Percentiles rank a stretch among this genome's conserved stretches.
Evolutionary conservation across 345 rosid species (phyloP).

Genomic region (Melastoma malabathricum): DNA sequence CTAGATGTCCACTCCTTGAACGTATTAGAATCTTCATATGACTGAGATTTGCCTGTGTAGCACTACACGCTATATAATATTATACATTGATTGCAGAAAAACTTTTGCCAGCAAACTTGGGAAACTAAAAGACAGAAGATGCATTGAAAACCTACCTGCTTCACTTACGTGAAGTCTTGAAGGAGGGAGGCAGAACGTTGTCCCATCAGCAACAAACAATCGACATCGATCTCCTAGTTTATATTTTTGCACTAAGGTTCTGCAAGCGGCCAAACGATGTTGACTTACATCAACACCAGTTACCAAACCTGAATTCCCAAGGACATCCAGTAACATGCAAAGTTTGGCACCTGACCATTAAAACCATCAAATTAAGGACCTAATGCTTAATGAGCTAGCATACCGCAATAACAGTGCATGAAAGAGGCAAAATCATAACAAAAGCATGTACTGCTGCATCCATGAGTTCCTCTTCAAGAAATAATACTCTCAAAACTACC

Average conservation of each 20-base stretch:
- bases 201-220: constrained; percentile 82
- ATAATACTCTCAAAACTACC: too few relatives aligned
- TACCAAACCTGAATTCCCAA: constrained; percentile 63
- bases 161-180: constrained; percentile 12
- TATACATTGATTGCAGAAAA: constrained; percentile 5
- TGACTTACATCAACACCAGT: constrained; percentile 89
- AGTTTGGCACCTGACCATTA: constrained; percentile 78
- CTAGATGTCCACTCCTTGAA: constrained; percentile 66
- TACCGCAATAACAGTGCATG: too few relatives aligned
- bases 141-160: constrained; percentile 24
- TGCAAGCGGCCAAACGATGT: constrained; percentile 83
- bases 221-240: constrained; percentile 52
- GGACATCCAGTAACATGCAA: constrained; percentile 68
- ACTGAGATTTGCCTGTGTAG: constrained; percentile 36
- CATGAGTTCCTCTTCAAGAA: too few relatives aligned
- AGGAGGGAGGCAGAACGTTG: constrained; percentile 54
- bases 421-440: too few relatives aligned
- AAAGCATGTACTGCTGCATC: too few relatives aligned
- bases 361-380: not conserved
- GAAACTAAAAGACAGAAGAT: not conserved
- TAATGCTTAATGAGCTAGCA: too few relatives aligned
- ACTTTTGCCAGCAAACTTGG: not conserved
- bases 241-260: constrained; percentile 78
- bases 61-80: constrained; percentile 25
- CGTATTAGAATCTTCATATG: constrained; percentile 22